A percentile compares a stretch with the other conserved stretches of the same genome.
Evolutionary conservation across 257 asterid species (phyloP).

Genomic region (Pogostemon cablin): DNA sequence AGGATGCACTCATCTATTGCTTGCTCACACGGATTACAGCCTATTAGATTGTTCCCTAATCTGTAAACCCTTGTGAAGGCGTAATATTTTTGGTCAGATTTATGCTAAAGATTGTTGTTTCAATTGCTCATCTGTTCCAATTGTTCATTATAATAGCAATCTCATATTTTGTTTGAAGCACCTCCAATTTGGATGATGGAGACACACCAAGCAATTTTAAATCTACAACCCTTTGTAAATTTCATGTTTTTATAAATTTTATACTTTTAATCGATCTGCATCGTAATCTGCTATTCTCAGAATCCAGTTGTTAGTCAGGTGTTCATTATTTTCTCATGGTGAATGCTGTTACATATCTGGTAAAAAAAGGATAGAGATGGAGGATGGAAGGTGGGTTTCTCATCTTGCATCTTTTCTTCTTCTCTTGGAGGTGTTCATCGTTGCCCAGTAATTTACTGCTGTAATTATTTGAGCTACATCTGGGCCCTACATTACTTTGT

Average conservation of each 20-base stretch:
- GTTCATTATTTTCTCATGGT: slow-evolving; percentile 35
- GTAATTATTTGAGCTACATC: slow-evolving; percentile 50
- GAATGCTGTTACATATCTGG: slow-evolving; percentile 55
- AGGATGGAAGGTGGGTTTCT: slow-evolving; percentile 35
- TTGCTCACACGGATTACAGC: background rate
- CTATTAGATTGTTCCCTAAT: background rate
- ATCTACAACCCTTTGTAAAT: too few relatives aligned
- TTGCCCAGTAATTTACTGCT: slow-evolving; percentile 37
- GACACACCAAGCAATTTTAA: too few relatives aligned
- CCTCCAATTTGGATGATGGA: too few relatives aligned
- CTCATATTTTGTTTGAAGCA: too few relatives aligned
- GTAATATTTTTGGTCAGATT: background rate
- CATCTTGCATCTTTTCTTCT: slow-evolving; percentile 36
- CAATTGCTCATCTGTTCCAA: too few relatives aligned
- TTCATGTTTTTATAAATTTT: background rate
- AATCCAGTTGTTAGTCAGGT: slow-evolving; percentile 46
- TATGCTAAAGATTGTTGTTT: background rate
- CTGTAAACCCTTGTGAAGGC: background rate
- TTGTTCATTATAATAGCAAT: too few relatives aligned
- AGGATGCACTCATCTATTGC: background rate
- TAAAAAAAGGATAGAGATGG: slow-evolving; percentile 41
- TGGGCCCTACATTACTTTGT: slow-evolving; percentile 38
- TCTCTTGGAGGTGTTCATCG: slow-evolving; percentile 55
- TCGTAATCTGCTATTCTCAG: too few relatives aligned
- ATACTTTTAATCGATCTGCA: too few relatives aligned